Percentiles rank a stretch among this genome's conserved stretches.
Evolutionary conservation across 805 yeast genomes (phyloP).

Genomic region (Candida chauliodis): DNA sequence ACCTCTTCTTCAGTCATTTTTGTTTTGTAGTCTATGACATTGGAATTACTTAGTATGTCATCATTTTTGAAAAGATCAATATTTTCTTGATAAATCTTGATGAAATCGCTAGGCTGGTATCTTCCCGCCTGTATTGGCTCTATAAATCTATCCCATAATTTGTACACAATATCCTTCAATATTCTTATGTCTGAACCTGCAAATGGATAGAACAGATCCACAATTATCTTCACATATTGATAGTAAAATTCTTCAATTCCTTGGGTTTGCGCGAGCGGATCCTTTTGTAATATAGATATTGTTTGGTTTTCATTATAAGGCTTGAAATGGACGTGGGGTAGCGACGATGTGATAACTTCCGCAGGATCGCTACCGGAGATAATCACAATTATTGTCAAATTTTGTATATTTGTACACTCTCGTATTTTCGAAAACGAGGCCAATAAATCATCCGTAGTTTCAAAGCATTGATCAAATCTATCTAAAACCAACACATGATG

Average conservation of each 20-base stretch:
- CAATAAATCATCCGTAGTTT: conserved; percentile 37
- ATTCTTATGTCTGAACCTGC: conserved; percentile 43
- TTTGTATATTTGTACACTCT: conserved; percentile 34
- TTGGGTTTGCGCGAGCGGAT: conserved; percentile 21
- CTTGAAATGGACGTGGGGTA: conserved; percentile 41
- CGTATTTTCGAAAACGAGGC: conserved; percentile 39
- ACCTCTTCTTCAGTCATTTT: conserved; percentile 18
- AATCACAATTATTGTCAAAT: conserved; percentile 37
- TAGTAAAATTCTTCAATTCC: conserved; percentile 31
- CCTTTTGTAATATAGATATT: conserved; percentile 32
- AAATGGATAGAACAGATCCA: conserved; percentile 43
- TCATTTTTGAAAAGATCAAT: conserved; percentile 26
- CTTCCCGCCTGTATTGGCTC: conserved; percentile 22
- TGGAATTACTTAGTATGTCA: conserved; percentile 27
- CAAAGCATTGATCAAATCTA: conserved; percentile 45
- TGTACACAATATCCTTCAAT: conserved; percentile 26
- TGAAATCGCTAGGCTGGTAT: conserved; percentile 24
- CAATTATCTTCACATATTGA: conserved; percentile 41
- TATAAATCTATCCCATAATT: conserved; percentile 33
- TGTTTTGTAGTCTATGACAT: conserved; percentile 24
- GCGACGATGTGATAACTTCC: conserved; percentile 31
- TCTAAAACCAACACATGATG: conserved; percentile 47
- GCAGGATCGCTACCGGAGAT: conserved; percentile 38
- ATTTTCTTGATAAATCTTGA: conserved; percentile 32
- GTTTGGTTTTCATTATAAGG: conserved; percentile 36